A percentile compares a stretch with the other conserved stretches of the same genome.
Evolutionary conservation across 768 basidiomycete genomes (phyloP).

Genomic region (Phaffia tasmanica): DNA sequence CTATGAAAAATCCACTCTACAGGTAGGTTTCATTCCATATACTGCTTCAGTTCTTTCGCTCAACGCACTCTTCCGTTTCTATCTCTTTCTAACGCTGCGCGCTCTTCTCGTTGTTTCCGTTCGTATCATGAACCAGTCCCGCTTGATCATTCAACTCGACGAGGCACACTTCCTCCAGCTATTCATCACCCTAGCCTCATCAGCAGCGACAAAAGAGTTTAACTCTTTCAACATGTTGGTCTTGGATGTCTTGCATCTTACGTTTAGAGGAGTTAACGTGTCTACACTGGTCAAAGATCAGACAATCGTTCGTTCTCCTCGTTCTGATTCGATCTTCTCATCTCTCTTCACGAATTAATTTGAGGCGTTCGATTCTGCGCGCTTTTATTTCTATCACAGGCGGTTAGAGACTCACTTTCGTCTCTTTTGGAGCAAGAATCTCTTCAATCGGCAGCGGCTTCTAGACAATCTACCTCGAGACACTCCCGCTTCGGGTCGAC

Average conservation of each 20-base stretch:
- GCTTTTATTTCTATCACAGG: conserved; percentile 40
- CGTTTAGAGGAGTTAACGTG: conserved; percentile 71
- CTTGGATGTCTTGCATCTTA: conserved; percentile 83
- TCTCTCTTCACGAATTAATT: conserved; percentile 21
- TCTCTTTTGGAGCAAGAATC: conserved; percentile 69
- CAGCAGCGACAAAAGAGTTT: conserved; percentile 66
- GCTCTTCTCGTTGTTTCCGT: background rate
- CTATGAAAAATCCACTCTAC: conserved; percentile 64
- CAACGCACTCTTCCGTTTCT: background rate
- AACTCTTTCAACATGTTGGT: conserved; percentile 78
- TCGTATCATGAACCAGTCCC: conserved; percentile 41
- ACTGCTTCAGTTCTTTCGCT: background rate
- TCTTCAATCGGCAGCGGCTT: conserved; percentile 49
- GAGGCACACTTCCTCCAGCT: conserved; percentile 65
- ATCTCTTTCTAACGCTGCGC: background rate
- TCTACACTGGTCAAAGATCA: conserved; percentile 40
- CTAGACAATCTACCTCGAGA: conserved; percentile 55
- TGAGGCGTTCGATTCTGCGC: no score
- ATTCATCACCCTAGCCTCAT: conserved; percentile 73
- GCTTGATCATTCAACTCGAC: conserved; percentile 57
- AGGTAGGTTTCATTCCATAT: conserved; percentile 39
- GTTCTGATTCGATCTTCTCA: background rate
- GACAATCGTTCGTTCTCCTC: conserved; percentile 30
- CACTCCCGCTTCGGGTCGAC: conserved; percentile 97
- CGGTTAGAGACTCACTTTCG: conserved; percentile 50